Percentiles rank a stretch among this genome's conserved stretches.
Evolutionary conservation across 1,139 yeast species (phyloP).

Genomic region (Starmera stellimalicola): DNA sequence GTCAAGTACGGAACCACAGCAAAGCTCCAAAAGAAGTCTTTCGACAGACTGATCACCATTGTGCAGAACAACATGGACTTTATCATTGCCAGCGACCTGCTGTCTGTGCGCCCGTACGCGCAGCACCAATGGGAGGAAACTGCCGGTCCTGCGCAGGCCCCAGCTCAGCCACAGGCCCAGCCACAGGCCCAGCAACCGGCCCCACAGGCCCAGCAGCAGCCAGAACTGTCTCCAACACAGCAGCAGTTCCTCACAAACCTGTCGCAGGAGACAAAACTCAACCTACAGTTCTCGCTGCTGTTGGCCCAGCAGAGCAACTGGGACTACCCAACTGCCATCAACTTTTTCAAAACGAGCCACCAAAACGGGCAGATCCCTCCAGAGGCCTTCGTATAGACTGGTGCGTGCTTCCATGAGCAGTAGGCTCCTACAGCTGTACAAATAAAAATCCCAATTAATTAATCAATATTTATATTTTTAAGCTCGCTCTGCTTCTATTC

Average conservation of each 20-base stretch:
- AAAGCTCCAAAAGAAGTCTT: constrained; percentile 57
- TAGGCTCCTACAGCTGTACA: too few species aligned
- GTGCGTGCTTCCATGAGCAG: too few species aligned
- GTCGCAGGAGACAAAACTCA: constrained; percentile 66
- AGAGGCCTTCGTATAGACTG: constrained; percentile 47
- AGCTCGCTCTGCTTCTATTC: too few species aligned
- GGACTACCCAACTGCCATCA: constrained; percentile 64
- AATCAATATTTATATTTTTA: too few species aligned
- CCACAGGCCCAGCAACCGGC: constrained; percentile 16
- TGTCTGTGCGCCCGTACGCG: constrained; percentile 57
- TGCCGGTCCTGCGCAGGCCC: constrained; percentile 23
- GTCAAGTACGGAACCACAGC: constrained; percentile 26
- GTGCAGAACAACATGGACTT: constrained; percentile 62
- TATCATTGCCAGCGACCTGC: constrained; percentile 68
- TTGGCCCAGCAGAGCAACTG: constrained; percentile 84
- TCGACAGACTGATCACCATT: constrained; percentile 78
- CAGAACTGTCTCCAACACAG: constrained; percentile 45
- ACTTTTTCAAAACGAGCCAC: constrained; percentile 60
- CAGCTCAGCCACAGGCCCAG: constrained; percentile 11
- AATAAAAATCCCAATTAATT: too few species aligned
- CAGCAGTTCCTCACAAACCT: constrained; percentile 58
- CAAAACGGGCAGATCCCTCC: constrained; percentile 42
- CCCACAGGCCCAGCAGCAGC: constrained; percentile 24
- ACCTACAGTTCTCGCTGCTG: constrained; percentile 71
- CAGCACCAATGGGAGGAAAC: constrained; percentile 45